A percentile compares a stretch with the other conserved stretches of the same genome.
phyloP scores from a whole-genome alignment of 1,284 basidiomycete genomes.

The Ganoderma lingzhi region DNA sequence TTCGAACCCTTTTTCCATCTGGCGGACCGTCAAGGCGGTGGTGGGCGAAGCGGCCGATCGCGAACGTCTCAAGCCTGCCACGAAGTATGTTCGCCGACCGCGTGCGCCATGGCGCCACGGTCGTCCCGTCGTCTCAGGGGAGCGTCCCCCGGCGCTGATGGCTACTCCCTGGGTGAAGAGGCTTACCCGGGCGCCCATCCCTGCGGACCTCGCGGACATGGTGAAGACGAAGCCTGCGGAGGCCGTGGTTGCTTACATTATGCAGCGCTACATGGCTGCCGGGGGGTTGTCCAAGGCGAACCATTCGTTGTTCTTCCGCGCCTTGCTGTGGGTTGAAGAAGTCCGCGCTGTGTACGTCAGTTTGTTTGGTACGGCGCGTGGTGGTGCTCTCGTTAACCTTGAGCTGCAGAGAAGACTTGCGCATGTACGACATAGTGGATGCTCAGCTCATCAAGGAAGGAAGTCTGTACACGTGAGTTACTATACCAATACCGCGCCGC shows the following conservation, averaged over 20 bases:
- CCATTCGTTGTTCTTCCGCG: not conserved
- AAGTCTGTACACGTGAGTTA: constrained; percentile 54
- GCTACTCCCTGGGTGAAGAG: constrained; percentile 26
- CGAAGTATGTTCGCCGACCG: constrained; percentile 37
- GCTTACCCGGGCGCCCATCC: constrained; percentile 22
- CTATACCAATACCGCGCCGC: not conserved
- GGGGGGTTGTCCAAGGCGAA: not conserved
- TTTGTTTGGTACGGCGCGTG: not conserved
- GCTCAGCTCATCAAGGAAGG: constrained; percentile 46
- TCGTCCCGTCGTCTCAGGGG: constrained; percentile 12
- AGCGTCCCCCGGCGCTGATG: constrained; percentile 22
- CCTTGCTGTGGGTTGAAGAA: constrained; percentile 14
- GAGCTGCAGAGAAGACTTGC: constrained; percentile 56
- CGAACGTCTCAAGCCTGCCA: constrained; percentile 36
- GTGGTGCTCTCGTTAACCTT: too few species aligned
- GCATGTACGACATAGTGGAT: constrained; percentile 60
- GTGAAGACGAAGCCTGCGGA: constrained; percentile 23
- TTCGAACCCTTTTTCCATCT: constrained; percentile 37
- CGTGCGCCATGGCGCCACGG: constrained; percentile 23
- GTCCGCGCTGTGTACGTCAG: constrained; percentile 1
- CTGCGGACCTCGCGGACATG: constrained; percentile 11
- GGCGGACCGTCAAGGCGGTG: constrained; percentile 34
- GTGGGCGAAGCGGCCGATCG: constrained; percentile 40
- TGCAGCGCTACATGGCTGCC: constrained; percentile 45
- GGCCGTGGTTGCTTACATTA: constrained; percentile 24